Evolutionary conservation across 805 yeast species (phyloP), one percentile per base, ranked within the genome.

Genomic region (Ogataea corticis): DNA sequence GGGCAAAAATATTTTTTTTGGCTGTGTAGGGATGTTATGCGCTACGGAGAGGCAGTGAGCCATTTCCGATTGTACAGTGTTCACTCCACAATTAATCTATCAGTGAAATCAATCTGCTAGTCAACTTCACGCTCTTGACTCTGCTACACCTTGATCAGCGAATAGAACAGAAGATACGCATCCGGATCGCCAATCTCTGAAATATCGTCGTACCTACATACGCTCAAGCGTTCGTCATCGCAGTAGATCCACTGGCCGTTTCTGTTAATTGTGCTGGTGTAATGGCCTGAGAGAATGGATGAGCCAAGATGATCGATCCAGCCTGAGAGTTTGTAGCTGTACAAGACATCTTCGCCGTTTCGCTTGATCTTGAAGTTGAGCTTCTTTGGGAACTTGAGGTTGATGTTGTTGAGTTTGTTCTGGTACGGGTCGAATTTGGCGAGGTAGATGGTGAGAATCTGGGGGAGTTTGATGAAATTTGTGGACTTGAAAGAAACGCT

Each of bases 121-220:
- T n/a, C n/a, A n/a, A n/a, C n/a, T n/a, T n/a, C n/a, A n/a, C n/a
- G n/a, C n/a, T n/a, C n/a, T n/a, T n/a, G n/a, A 21, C 25, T 21
- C 7, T 5, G 9, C 25, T 28, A 28, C n/a, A 21, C 34, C 27
- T 36, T 40, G 25, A 41, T 28, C 35, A 49, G 28, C n/a, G 56
- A 83, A 56, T 86, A 86, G 62, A 86, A 85, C 55, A 86, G 63
- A 16, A 86, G 82, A 59, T 85, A 86, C 1, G 80, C 90, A 48
- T 82, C 71, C 15, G 65, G 68, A 32, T 69, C 68, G 14, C 42
- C 48, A 14, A 54, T 48, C 17, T 54, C 58, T 9, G 46, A n/a
- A 14, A 28, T 66, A 52, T 55, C 71, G 28, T 71, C 28, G 80
- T 50, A 48, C 57, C 17, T 71, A 57, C 50, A 71, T 72, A 37